These are phyloP conservation scores for Phytophthora fragariaefolia DNA, from an alignment of 352 stramenopile genomes.

Conservation along the genomic window DNA sequence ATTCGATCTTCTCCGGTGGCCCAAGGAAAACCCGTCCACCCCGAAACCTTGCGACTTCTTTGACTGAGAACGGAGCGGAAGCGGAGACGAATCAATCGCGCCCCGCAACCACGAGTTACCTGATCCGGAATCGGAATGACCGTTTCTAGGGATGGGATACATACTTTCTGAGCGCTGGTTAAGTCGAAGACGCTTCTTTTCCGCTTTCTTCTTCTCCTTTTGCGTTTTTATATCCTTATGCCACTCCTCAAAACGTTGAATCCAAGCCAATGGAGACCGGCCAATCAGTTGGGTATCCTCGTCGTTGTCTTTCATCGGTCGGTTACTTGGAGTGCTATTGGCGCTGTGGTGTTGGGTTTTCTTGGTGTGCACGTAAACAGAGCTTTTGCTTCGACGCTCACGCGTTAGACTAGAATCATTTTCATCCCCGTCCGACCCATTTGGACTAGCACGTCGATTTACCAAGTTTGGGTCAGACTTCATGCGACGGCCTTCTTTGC, in stretches of 20 bases:
- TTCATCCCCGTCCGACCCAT: conserved; percentile 23
- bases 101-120: conserved; percentile 20
- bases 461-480: conserved; percentile 47
- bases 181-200: conserved; percentile 65
- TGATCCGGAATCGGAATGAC: conserved; percentile 18
- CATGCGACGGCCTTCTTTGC: conserved; percentile 48
- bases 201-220: conserved; percentile 81
- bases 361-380: conserved; percentile 52
- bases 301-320: conserved; percentile 30
- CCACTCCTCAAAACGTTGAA: conserved; percentile 84
- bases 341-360: conserved; percentile 34
- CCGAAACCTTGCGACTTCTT: conserved; percentile 25
- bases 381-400: conserved; percentile 77
- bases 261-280: conserved; percentile 71
- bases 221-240: conserved; percentile 81
- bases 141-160: conserved; percentile 21
- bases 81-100: conserved; percentile 39
- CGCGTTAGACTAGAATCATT: conserved; percentile 34
- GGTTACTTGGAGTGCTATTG: conserved; percentile 26
- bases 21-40: conserved; percentile 38
- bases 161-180: conserved; percentile 48
- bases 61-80: conserved; percentile 23
- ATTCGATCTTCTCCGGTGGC: conserved; percentile 37
- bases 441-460: conserved; percentile 12
- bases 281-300: conserved; percentile 53